Evolutionary conservation across 129 eudicot genomes (phyloP).

Genomic region (Lonicera japonica): DNA sequence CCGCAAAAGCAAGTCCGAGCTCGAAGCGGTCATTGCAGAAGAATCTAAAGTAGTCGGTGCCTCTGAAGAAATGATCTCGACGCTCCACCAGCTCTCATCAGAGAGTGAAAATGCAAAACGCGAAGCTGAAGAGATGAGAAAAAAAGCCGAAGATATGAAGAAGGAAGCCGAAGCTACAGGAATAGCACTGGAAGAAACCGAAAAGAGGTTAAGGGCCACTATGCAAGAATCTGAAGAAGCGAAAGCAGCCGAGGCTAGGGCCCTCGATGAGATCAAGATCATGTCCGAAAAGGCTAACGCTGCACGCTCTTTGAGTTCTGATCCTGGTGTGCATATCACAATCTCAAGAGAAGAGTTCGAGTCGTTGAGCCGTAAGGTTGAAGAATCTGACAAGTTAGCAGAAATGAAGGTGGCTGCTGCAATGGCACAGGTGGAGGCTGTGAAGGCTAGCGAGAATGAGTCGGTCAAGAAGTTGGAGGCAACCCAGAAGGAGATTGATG

Average conservation of each 20-base stretch:
- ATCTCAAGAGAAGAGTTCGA: constrained; percentile 79
- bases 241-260: constrained; percentile 60
- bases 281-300: constrained; percentile 58
- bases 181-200: constrained; percentile 52
- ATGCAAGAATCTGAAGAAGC: constrained; percentile 73
- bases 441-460: constrained; percentile 84
- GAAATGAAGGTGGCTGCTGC: constrained; percentile 89
- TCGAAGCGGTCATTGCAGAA: constrained; percentile 49
- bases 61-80: constrained; percentile 59
- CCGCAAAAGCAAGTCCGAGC: constrained; percentile 68
- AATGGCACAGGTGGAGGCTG: constrained; percentile 90
- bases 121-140: constrained; percentile 65
- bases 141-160: constrained; percentile 54
- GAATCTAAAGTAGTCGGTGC: constrained; percentile 66
- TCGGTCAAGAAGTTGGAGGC: constrained; percentile 60
- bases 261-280: constrained; percentile 46
- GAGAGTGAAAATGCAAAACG: constrained; percentile 61
- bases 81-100: constrained; percentile 48
- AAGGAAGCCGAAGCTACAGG: constrained; percentile 55
- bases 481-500: constrained; percentile 60
- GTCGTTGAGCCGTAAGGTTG: constrained; percentile 68
- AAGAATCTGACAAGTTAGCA: constrained; percentile 64
- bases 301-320: constrained; percentile 73
- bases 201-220: constrained; percentile 41
- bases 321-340: constrained; percentile 57